Base-by-base conservation (phyloP, 345 rosid species). In the Theobroma cacao region DNA sequence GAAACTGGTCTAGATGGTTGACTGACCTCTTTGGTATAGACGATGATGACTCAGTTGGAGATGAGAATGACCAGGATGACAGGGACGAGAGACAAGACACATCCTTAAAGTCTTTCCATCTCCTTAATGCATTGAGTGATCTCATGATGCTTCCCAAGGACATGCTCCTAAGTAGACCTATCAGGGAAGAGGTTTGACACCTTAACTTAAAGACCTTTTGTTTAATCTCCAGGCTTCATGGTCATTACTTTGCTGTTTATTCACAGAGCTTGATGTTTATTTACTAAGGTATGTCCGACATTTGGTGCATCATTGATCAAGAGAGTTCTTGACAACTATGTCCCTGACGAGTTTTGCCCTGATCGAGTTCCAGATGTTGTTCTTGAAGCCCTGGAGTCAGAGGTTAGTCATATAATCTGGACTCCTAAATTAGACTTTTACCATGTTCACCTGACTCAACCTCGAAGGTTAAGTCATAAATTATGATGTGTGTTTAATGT, bases 81-180 rank as follows among this genome's bases (percentile, higher is more conserved):
- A 77, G 71, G 71, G 85, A 80, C 67, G 78, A 82, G 36, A 74
- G 84, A 79, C 79, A 74, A 55, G 93, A 90, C 45, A 61, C 81
- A 34, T 87, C 96, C 28, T 90, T 90, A 78, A 92, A 92, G 82
- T 79, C 93, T 75, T 95, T 95, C 82, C 84, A 83, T 87, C 97
- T 92, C 76, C 94, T 95, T 36, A 91, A 92, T 80, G 96, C 99
- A 2, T 80, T 93, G 75, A 95, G 98, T 80, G 98, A 93, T 85
- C 96, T 95, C 48, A 92, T 93, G 99, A 95, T 95, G 98, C 97
- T 95, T 82, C 98, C 99, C n/a, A 93, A 93, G 82, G 98, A 92
- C 81, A 86, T 93, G 97, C 97, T 95, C 66, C 84, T 92, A 78
- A 84, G 87, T 82, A 86, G 76, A 81, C 75, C 88, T 66, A 87